These are phyloP conservation scores for Ceratobasidium sp. DNA, from an alignment of 1,284 basidiomycete genomes.

Conservation along the genomic window DNA sequence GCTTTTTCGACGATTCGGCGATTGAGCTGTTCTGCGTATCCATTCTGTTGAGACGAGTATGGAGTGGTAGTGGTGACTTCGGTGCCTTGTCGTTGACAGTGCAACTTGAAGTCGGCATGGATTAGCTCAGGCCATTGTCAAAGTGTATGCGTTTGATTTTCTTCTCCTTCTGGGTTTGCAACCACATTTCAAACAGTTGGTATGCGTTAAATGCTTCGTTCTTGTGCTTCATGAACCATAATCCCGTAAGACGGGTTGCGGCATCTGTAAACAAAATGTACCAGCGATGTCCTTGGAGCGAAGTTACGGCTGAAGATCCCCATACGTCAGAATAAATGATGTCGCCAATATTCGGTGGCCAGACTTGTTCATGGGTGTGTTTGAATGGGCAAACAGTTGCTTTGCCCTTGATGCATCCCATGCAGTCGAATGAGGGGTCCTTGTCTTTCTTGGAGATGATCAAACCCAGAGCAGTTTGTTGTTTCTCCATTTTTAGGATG, in stretches of 20 bases:
- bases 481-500: too few relatives aligned
- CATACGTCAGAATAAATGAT: constrained; percentile 1
- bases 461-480: too few relatives aligned
- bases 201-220: constrained; percentile 50
- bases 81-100: not conserved
- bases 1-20: constrained; percentile 42
- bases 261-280: constrained; percentile 54
- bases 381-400: too few relatives aligned
- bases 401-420: too few relatives aligned
- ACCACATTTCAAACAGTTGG: constrained; percentile 14
- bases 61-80: not conserved
- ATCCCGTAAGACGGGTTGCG: constrained; percentile 46
- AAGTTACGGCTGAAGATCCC: not conserved
- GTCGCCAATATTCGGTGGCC: not conserved
- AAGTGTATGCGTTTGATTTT: not conserved
- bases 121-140: constrained; percentile 7
- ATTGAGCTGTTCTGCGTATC: constrained; percentile 48
- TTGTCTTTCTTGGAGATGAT: too few relatives aligned
- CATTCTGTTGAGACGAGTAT: constrained; percentile 27
- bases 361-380: too few relatives aligned
- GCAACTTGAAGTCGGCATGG: not conserved
- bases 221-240: constrained; percentile 51
- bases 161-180: constrained; percentile 5
- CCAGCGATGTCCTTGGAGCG: constrained; percentile 53
- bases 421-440: too few relatives aligned